A percentile compares a stretch with the other conserved stretches of the same genome.
Conservation (phyloP, 306 rosid genomes). For the Aeschynomene evenia region DNA sequence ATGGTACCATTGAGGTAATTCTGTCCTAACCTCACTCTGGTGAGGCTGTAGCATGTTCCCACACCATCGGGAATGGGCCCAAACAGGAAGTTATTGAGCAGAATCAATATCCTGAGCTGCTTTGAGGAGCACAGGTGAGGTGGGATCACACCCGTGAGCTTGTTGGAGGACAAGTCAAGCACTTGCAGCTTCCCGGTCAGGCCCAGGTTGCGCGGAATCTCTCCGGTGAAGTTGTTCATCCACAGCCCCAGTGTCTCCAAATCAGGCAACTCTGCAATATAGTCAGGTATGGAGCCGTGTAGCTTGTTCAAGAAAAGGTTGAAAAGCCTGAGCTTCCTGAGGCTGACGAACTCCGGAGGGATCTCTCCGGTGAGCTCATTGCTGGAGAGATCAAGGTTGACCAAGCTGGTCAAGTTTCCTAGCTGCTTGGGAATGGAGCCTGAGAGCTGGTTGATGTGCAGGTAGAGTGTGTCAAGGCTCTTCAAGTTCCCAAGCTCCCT, state of each 20-base stretch:
- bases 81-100: constrained; percentile 71
- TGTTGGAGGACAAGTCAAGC: constrained; percentile 88
- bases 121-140: constrained; percentile 59
- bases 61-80: constrained; percentile 73
- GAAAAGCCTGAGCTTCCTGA: constrained; percentile 63
- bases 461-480: constrained; percentile 60
- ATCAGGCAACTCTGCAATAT: constrained; percentile 57
- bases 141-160: constrained; percentile 84
- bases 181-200: constrained; percentile 57
- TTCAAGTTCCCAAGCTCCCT: constrained; percentile 67
- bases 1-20: constrained; percentile 84
- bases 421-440: constrained; percentile 75
- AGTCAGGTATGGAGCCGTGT: constrained; percentile 83
- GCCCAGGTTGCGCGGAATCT: constrained; percentile 73
- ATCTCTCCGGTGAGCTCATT: constrained; percentile 80
- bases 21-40: constrained; percentile 67
- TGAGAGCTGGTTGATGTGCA: constrained; percentile 65
- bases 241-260: constrained; percentile 66
- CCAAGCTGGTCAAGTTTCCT: constrained; percentile 58
- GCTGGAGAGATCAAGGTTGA: constrained; percentile 69
- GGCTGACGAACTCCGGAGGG: constrained; percentile 66
- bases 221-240: constrained; percentile 91
- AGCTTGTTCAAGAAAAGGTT: constrained; percentile 78
- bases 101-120: constrained; percentile 63
- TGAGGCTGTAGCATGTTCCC: constrained; percentile 68